Base-by-base conservation (phyloP, 2,329 filamentous ascomycete species). In the Gaeumannomyces sp. region DNA sequence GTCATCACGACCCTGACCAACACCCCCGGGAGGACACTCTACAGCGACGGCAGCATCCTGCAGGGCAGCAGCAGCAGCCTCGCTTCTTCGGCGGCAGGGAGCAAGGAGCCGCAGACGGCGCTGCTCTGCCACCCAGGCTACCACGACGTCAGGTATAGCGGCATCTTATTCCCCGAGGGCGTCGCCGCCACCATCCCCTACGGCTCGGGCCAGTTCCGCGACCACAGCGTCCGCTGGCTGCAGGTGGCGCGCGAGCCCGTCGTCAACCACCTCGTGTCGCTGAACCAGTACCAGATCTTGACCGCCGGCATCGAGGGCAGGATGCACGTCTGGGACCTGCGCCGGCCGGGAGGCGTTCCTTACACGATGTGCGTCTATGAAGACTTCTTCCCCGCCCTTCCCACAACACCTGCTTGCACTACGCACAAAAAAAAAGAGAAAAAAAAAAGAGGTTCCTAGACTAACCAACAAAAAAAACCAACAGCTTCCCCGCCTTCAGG, bases 241-340 rank as follows among this genome's bases (percentile, higher is more conserved):
- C 45, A 57, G 45, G 31, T 57, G 68, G 19, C 76, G 80, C 64
- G 69, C 72, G 7, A 79, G 77, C 62, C 69, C 79, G 27, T 77
- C 85, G 61, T 64, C 7, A 64, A 50, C 56, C 82, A 85, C 65
- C 71, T 88, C 38, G 78, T 77, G 45, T 78, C 80, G 63, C 69
- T 86, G 2, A 79, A 80, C 61, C 72, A 74, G 10, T 73, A 85
- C 68, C 80, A 82, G 59, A 74, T 87, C 27, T 74, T 89, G 2
- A 81, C 82, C 4, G 80, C 83, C 0, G 84, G 85, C 1, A 73
- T 85, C 2, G 69, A 73, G 38, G 78, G 77, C 70, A 76, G 70
- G 64, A 82, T 89, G 75, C 76, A 77, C 1, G 73, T 87, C 6
- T 89, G 86, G 69, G 86, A 89, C 67, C 67, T 83, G 38, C 83